A percentile compares a stretch with the other conserved stretches of the same genome.
These are phyloP conservation scores for Huiozyma sinensis DNA, from an alignment of 805 yeast species.

Conservation along the genomic window DNA sequence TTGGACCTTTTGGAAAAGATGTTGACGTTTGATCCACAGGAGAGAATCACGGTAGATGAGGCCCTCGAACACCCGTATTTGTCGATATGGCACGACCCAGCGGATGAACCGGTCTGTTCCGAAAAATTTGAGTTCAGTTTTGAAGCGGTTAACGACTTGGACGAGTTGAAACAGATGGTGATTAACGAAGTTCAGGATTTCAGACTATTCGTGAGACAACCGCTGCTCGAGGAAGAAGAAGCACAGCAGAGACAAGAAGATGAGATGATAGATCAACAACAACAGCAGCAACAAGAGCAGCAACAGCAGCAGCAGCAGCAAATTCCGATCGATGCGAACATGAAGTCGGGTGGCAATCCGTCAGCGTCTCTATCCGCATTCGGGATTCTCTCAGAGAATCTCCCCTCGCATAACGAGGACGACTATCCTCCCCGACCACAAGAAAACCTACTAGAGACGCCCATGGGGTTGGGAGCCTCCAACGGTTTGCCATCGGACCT, in stretches of 20 bases:
- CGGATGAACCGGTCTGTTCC: constrained; percentile 79
- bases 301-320: constrained; percentile 17
- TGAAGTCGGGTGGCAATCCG: not conserved
- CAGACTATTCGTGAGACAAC: constrained; percentile 72
- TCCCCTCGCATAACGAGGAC: constrained; percentile 28
- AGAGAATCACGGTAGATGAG: constrained; percentile 77
- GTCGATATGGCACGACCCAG: constrained; percentile 84
- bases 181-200: constrained; percentile 69
- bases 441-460: constrained; percentile 32
- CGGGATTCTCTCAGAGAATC: constrained; percentile 39
- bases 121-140: constrained; percentile 78
- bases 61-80: constrained; percentile 86
- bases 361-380: constrained; percentile 23
- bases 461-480: constrained; percentile 8
- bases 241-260: constrained; percentile 18
- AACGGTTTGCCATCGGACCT: not conserved
- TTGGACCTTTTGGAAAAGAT: constrained; percentile 67
- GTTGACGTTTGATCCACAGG: constrained; percentile 78
- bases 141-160: constrained; percentile 74
- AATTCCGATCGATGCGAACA: not conserved
- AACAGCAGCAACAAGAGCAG: constrained; percentile 19
- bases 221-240: constrained; percentile 45
- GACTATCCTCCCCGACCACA: constrained; percentile 56
- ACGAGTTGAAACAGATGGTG: constrained; percentile 63
- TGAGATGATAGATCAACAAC: constrained; percentile 18